These are phyloP conservation scores for Rhodamnia argentea DNA, from an alignment of 345 rosid genomes.

Conservation along the genomic window DNA sequence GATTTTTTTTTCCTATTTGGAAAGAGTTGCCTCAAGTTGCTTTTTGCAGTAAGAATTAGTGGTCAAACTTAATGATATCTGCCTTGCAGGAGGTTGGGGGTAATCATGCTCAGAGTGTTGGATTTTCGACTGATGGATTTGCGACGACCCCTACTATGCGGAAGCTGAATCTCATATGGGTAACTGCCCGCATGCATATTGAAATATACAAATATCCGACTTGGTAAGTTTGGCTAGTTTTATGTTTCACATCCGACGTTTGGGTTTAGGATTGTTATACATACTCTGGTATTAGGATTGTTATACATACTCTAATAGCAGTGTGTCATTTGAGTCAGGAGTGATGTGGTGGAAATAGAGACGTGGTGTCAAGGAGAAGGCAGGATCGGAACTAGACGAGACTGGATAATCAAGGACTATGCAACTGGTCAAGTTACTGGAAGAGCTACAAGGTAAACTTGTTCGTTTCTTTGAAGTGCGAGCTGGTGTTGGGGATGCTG, in stretches of 20 bases:
- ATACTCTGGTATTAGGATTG: background rate
- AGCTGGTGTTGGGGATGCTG: background rate
- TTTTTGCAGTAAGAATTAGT: background rate
- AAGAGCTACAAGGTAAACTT: constrained; percentile 74
- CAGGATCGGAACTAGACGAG: constrained; percentile 92
- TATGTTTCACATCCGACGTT: background rate
- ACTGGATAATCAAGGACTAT: constrained; percentile 70
- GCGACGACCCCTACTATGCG: constrained; percentile 81
- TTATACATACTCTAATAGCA: background rate
- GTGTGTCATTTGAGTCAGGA: constrained; percentile 31
- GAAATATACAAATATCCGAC: constrained; percentile 91
- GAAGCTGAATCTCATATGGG: constrained; percentile 97
- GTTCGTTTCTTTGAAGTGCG: background rate
- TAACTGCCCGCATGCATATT: constrained; percentile 96
- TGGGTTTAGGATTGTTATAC: background rate
- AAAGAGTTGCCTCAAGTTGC: background rate
- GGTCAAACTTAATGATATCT: background rate
- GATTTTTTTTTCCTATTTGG: background rate
- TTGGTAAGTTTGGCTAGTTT: constrained; percentile 36
- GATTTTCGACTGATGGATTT: constrained; percentile 90
- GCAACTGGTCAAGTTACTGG: constrained; percentile 73
- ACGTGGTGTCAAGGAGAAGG: constrained; percentile 97
- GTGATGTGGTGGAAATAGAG: constrained; percentile 92
- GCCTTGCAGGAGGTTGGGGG: constrained; percentile 76
- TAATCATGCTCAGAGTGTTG: constrained; percentile 86